Percentiles rank a stretch among this genome's conserved stretches.
Conservation (phyloP, 371 early-diverging fungal species). For the Mucor velutinosus region DNA sequence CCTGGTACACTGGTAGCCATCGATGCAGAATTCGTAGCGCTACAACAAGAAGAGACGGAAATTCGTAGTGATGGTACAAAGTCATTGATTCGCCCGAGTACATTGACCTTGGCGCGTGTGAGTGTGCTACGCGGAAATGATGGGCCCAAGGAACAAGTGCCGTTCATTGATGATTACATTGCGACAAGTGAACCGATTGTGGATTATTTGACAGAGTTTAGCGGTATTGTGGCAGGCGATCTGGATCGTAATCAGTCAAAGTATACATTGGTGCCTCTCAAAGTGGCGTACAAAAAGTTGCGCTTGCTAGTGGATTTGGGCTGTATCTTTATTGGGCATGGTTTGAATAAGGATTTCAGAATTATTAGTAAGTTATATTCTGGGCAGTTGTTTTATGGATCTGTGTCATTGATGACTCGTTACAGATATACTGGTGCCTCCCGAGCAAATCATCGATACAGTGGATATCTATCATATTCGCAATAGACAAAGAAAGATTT, state of each 20-base stretch:
- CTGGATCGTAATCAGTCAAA: conserved; percentile 72
- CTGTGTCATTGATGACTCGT: neutral
- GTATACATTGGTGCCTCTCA: conserved; percentile 83
- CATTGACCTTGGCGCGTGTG: conserved; percentile 85
- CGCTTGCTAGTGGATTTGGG: conserved; percentile 86
- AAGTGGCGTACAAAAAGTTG: conserved; percentile 88
- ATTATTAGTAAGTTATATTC: conserved; percentile 68
- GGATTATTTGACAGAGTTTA: conserved; percentile 91
- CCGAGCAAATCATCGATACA: conserved; percentile 88
- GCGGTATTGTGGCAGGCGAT: conserved; percentile 89
- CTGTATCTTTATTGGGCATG: conserved; percentile 93
- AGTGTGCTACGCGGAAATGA: conserved; percentile 84
- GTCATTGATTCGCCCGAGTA: conserved; percentile 78
- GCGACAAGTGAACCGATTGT: conserved; percentile 79
- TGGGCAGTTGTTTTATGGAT: neutral
- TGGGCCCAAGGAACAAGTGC: conserved; percentile 69
- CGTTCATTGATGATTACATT: conserved; percentile 97
- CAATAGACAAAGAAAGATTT: conserved; percentile 78
- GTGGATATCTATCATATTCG: conserved; percentile 87
- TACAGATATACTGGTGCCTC: conserved; percentile 82
- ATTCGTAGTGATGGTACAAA: conserved; percentile 90
- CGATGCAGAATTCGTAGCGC: conserved; percentile 94
- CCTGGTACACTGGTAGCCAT: conserved; percentile 80
- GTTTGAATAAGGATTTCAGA: conserved; percentile 91
- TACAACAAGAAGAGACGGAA: conserved; percentile 88